Base-by-base conservation (phyloP, 2,329 filamentous ascomycete genomes). In the Parafenestella ontariensis region DNA sequence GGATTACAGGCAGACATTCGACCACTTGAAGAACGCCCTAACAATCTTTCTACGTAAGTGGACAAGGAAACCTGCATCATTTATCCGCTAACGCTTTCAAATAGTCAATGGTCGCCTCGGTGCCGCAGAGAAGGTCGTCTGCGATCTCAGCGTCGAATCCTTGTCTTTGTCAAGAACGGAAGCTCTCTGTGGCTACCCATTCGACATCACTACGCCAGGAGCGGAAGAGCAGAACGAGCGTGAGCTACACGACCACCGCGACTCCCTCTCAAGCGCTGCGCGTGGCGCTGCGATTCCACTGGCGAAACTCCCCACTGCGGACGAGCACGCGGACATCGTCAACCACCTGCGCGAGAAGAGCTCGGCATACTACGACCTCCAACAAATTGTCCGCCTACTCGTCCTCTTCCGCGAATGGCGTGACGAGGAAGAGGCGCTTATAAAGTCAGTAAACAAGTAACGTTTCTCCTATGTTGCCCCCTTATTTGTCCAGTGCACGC, bases 41-140 rank as follows among this genome's bases (percentile, higher is more conserved):
- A 90, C 90, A 69, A 87, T 88, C 56, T 92, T 97, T 69, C 82
- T 96, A 42, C 84, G 92, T 96, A 85, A 81, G 91, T 84, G n/a
- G 5, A 9, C 34, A 9, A 26, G 7, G 24, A 24, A 8, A 40
- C 17, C 11, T n/a, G 13, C 5, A n/a, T 17, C 4, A 13, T 34
- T 13, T 13, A 34, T 20, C 42, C 34, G 10, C 43, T 42, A 21
- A 28, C 17, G 64, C 60, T 66, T 61, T 51, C 58, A 61, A 70
- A 15, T 46, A 79, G 76, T 74, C 41, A 72, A 75, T 64, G 82
- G 82, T 49, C 77, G 79, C 54, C 76, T 88, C 41, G 76, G 78
- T 28, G 85, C 85, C 44, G 85, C 86, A 47, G 77, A 82, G 44
- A 78, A 79, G 58, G 76, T 89, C 36, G 77, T 81, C 26, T 72